Evolutionary conservation across 2,329 filamentous ascomycete species (phyloP), one percentile per base, ranked within the genome.

Genomic region (Diaporthe capsici): DNA sequence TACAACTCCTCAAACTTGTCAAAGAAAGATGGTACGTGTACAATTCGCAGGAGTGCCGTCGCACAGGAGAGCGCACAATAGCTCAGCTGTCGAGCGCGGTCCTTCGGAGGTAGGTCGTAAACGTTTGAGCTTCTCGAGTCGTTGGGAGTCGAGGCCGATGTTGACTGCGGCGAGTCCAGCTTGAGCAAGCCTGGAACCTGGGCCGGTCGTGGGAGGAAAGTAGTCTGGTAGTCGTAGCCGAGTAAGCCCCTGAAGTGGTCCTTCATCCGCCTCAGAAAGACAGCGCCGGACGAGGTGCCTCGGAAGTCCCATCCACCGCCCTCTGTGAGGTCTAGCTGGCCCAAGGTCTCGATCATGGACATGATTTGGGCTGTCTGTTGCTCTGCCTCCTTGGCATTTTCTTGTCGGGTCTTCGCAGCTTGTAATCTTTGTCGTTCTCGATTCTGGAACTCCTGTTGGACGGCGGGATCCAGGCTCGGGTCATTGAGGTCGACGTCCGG

Each of bases 241-340:
- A 97, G 89, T 78, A 97, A 88, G 76, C 93, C 92, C 60, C 94
- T 93, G 79, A 98, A 94, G 81, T 98, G 94, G 81, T 97, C 94
- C 80, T 95, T 93, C 90, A 99, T 93, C 73, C 94, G 92, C 78
- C 92, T 91, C 79, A 98, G 90, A 83, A 98, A 99, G 77, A 96
- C 95, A 58, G 96, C 90, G 3, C 96, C 96, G 0, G 97, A 98
- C 0, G 96, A 98, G 78, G 94, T 94, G 65, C 97, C 97, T 81
- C 98, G 95, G 81, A 98, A 99, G 84, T 98, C 96, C 92, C 95
- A 98, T 80, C 97, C 92, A 57, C 96, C 96, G 80, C 93, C 92
- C 79, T 98, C 96, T 80, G 98, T 95, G 47, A 98, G 89, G 81
- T 98, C 96, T 25, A 99, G 89, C 82, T 96, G 94, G 49, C 96